Evolutionary conservation across 805 yeast genomes (phyloP).

Genomic region (Pichia occidentalis): DNA sequence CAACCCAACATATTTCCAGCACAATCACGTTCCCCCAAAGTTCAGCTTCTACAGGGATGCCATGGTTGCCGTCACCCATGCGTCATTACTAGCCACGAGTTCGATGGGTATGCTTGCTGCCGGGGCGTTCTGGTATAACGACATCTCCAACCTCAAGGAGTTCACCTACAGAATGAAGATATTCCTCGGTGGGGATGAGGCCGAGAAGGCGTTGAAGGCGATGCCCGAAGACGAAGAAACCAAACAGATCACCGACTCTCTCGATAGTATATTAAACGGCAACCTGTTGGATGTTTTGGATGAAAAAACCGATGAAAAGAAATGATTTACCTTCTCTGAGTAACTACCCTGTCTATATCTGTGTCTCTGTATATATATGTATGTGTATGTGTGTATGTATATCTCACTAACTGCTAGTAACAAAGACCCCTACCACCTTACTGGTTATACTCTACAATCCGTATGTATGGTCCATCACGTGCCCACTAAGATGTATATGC

Average conservation of each 20-base stretch:
- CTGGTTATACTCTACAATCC: too few relatives aligned
- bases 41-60: constrained; percentile 79
- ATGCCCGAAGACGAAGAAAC: constrained; percentile 57
- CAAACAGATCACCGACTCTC: constrained; percentile 43
- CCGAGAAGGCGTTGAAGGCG: constrained; percentile 39
- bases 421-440: too few relatives aligned
- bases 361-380: background rate
- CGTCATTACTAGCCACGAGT: constrained; percentile 67
- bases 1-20: constrained; percentile 70
- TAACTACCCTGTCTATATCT: background rate
- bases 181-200: constrained; percentile 61
- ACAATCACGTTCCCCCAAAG: constrained; percentile 82
- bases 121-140: constrained; percentile 76
- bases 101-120: constrained; percentile 65
- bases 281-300: constrained; percentile 6
- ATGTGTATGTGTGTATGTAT: too few relatives aligned
- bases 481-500: too few relatives aligned
- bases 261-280: constrained; percentile 13
- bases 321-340: too few relatives aligned
- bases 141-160: constrained; percentile 61
- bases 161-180: constrained; percentile 64
- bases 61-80: constrained; percentile 74
- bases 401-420: too few relatives aligned
- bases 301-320: constrained; percentile 5
- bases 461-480: too few relatives aligned